These are phyloP conservation scores for Tuber indicum DNA, from an alignment of 495 filamentous ascomycete genomes.

Conservation along the genomic window DNA sequence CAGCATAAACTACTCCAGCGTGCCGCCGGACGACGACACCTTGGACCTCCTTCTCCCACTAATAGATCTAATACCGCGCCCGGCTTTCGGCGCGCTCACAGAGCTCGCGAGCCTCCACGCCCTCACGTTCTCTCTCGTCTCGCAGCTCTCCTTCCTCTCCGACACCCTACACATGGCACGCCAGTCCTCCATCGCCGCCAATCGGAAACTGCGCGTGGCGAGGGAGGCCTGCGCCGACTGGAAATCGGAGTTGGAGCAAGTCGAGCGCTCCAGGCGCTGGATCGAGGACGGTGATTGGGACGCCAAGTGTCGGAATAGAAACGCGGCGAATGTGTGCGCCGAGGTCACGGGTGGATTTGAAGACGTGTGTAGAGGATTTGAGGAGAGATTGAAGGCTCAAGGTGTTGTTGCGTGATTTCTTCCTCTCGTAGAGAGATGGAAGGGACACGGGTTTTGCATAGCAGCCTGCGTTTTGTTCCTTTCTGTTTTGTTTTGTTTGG, in stretches of 20 bases:
- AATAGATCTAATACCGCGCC: constrained; percentile 50
- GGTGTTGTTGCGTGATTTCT: constrained; percentile 26
- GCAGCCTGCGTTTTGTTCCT: background rate
- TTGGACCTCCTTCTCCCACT: constrained; percentile 53
- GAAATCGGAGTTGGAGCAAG: constrained; percentile 68
- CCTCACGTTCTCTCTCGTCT: constrained; percentile 69
- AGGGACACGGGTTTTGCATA: background rate
- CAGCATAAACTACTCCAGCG: constrained; percentile 49
- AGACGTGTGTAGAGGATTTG: constrained; percentile 65
- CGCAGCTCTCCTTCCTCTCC: constrained; percentile 74
- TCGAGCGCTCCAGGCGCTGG: constrained; percentile 74
- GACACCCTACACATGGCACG: constrained; percentile 92
- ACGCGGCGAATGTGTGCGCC: constrained; percentile 69
- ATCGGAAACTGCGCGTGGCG: constrained; percentile 64
- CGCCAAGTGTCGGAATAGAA: constrained; percentile 61
- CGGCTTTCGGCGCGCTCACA: constrained; percentile 33
- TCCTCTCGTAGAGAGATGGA: background rate
- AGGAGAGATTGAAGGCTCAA: constrained; percentile 48
- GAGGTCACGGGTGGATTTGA: constrained; percentile 91
- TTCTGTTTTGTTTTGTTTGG: background rate
- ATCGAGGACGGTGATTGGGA: constrained; percentile 75
- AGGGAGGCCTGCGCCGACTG: constrained; percentile 78
- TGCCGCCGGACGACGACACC: constrained; percentile 50
- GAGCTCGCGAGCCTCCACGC: constrained; percentile 54
- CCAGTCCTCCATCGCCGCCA: constrained; percentile 73